Percentiles rank a stretch among this genome's conserved stretches.
phyloP scores from a whole-genome alignment of 768 basidiomycete genomes.

The Suillus weaverae region DNA sequence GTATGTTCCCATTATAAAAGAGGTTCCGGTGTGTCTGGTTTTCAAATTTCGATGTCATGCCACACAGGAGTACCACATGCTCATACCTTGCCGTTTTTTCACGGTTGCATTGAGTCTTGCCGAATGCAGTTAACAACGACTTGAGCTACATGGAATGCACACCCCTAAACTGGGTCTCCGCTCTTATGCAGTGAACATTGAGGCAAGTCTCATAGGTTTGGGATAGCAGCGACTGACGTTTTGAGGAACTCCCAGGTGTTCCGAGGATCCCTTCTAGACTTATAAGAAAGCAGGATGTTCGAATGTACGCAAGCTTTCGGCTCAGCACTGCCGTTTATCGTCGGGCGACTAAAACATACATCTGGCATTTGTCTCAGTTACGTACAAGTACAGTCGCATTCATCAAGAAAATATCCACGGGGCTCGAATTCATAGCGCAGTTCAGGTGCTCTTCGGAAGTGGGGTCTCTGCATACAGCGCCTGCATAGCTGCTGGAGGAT shows the following conservation, averaged over 20 bases:
- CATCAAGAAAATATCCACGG: neutral
- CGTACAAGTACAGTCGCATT: neutral
- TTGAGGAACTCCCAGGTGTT: neutral
- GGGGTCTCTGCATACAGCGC: conserved; percentile 24
- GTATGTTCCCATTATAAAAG: neutral
- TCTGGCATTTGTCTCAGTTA: neutral
- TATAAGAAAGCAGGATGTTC: neutral
- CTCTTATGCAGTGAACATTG: neutral
- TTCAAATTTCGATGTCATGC: neutral
- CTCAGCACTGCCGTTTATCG: neutral
- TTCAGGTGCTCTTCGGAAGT: neutral
- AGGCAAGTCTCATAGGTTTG: neutral
- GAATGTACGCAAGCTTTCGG: neutral
- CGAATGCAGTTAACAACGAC: neutral
- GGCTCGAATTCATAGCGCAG: neutral
- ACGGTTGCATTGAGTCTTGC: neutral
- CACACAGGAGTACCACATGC: neutral
- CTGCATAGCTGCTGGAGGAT: conserved; percentile 12
- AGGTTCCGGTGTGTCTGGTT: neutral
- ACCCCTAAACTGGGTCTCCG: neutral
- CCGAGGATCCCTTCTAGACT: neutral
- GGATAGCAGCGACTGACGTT: neutral
- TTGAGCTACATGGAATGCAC: neutral
- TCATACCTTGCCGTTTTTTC: neutral
- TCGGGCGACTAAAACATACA: neutral